A percentile compares a stretch with the other conserved stretches of the same genome.
These are phyloP conservation scores for Primulina tabacum DNA, from an alignment of 257 asterid species.

Conservation along the genomic window DNA sequence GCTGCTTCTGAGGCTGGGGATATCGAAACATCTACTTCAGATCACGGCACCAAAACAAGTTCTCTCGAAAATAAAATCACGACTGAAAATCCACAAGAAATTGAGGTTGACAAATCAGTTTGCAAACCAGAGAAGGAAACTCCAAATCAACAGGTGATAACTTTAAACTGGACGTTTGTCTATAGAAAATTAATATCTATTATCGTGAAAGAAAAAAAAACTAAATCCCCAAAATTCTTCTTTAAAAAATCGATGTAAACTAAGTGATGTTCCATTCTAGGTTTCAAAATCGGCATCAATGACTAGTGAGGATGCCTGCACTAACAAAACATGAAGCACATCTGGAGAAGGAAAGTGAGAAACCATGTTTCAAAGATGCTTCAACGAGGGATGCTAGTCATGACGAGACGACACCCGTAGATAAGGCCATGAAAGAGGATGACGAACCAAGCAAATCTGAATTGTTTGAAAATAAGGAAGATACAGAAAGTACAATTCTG, in stretches of 20 bases:
- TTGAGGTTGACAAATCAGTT: not conserved
- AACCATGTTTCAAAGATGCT: not conserved
- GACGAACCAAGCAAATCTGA: constrained; percentile 4
- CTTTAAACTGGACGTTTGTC: too few relatives aligned
- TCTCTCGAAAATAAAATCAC: not conserved
- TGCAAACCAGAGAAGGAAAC: not conserved
- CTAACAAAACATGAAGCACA: not conserved
- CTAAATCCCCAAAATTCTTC: too few relatives aligned
- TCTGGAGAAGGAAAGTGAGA: not conserved
- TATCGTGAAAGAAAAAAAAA: too few relatives aligned
- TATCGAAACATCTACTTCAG: not conserved
- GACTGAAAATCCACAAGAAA: not conserved
- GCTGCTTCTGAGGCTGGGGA: not conserved
- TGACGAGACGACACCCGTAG: not conserved
- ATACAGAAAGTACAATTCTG: not conserved
- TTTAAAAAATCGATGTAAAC: too few relatives aligned
- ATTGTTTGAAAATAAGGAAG: not conserved
- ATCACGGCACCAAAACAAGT: not conserved
- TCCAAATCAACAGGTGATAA: not conserved
- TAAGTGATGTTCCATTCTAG: too few relatives aligned
- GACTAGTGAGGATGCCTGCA: too few relatives aligned
- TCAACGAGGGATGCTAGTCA: too few relatives aligned
- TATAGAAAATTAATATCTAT: too few relatives aligned
- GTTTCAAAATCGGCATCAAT: too few relatives aligned
- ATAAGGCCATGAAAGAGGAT: not conserved